Evolutionary conservation across 495 filamentous ascomycete species (phyloP).

Genomic region (Entonaema liquescens): DNA sequence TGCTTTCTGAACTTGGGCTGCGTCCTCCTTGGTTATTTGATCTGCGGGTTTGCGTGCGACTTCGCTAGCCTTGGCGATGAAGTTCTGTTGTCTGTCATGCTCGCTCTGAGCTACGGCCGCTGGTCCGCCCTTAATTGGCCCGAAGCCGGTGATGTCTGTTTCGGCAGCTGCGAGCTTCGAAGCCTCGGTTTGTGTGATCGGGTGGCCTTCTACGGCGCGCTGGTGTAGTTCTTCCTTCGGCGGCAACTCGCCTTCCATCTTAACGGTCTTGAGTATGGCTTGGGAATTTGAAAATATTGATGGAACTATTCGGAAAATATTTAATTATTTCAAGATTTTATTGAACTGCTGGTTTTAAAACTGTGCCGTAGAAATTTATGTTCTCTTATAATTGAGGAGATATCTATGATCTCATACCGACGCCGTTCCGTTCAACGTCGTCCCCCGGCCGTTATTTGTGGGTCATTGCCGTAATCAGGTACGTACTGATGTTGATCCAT

Average conservation of each 20-base stretch:
- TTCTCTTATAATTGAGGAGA: slow-evolving; percentile 1
- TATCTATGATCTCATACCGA: slow-evolving; percentile 19
- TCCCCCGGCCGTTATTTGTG: neutral
- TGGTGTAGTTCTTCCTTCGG: slow-evolving; percentile 37
- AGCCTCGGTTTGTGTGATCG: slow-evolving; percentile 38
- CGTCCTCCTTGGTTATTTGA: slow-evolving; percentile 37
- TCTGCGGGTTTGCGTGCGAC: slow-evolving; percentile 44
- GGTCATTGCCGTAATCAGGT: neutral
- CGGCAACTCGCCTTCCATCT: slow-evolving; percentile 28
- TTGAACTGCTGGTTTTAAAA: neutral
- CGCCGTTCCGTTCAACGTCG: neutral
- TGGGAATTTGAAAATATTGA: neutral
- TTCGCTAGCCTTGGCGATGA: slow-evolving; percentile 41
- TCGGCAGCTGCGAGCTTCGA: slow-evolving; percentile 37
- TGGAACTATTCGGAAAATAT: neutral
- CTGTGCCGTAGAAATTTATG: neutral
- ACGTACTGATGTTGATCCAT: neutral
- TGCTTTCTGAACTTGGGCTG: slow-evolving; percentile 38
- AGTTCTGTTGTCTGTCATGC: slow-evolving; percentile 47
- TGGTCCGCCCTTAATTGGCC: slow-evolving; percentile 40
- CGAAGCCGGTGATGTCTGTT: slow-evolving; percentile 41
- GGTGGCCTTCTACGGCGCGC: slow-evolving; percentile 35
- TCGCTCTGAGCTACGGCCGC: slow-evolving; percentile 45
- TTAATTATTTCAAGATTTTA: neutral
- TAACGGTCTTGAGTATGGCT: neutral